Percentiles rank a stretch among this genome's conserved stretches.
Conservation (phyloP, 2,329 filamentous ascomycete species). For the Diaporthe aspalathi region DNA sequence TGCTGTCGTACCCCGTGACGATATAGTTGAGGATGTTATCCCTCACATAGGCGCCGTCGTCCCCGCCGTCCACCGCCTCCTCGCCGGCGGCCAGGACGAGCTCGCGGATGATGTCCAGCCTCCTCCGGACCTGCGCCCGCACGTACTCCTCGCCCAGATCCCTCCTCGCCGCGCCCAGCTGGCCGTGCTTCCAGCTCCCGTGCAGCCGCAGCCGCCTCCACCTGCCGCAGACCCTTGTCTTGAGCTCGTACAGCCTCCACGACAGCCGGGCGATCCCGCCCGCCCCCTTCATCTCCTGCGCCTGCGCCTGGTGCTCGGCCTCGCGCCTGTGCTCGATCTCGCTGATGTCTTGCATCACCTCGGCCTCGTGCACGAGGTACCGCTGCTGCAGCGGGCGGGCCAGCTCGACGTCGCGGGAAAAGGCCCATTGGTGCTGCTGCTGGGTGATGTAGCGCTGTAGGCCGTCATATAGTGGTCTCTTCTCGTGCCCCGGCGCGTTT, state of each 20-base stretch:
- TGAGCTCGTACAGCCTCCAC: not conserved
- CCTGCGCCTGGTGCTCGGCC: not conserved
- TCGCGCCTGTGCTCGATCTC: not conserved
- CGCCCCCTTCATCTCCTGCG: not conserved
- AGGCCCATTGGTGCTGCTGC: not conserved
- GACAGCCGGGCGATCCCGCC: not conserved
- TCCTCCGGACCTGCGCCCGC: not conserved
- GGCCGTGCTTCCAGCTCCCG: not conserved
- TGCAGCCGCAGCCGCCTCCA: not conserved
- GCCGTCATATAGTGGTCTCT: not conserved
- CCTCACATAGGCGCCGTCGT: not conserved
- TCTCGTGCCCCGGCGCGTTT: too few relatives aligned
- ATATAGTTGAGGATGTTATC: not conserved
- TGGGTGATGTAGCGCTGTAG: not conserved
- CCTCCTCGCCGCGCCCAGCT: not conserved
- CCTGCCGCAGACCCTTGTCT: not conserved
- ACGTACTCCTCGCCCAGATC: not conserved
- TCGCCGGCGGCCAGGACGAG: not conserved
- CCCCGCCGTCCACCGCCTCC: not conserved
- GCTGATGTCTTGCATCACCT: not conserved
- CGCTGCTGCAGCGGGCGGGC: not conserved
- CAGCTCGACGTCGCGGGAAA: slow-evolving; percentile 1
- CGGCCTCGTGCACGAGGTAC: not conserved
- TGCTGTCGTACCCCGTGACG: not conserved
- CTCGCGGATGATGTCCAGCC: not conserved